phyloP scores from a whole-genome alignment of 2,329 filamentous ascomycete species.

The Ophiosphaerella herpotricha region DNA sequence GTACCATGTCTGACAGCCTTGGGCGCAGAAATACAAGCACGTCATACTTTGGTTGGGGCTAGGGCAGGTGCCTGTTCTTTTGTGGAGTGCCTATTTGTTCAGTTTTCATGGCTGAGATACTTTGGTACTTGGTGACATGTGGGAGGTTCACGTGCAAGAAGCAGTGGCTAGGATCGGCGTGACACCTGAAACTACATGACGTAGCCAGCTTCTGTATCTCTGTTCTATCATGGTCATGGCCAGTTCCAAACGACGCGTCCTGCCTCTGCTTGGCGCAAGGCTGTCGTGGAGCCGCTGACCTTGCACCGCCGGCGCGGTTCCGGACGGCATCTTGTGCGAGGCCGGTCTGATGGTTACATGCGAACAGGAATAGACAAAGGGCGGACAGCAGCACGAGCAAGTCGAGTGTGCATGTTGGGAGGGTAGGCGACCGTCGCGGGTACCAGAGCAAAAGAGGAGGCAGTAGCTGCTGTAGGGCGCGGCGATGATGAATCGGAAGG shows the following conservation, averaged over 20 bases:
- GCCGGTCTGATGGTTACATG: neutral
- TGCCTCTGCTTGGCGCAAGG: conserved; percentile 4
- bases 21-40: neutral
- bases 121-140: neutral
- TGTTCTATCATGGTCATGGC: too few species aligned
- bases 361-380: neutral
- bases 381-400: neutral
- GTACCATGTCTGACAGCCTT: neutral
- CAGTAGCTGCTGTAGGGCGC: too few species aligned
- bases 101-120: too few species aligned
- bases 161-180: neutral
- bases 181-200: neutral
- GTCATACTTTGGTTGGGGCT: too few species aligned
- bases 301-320: neutral
- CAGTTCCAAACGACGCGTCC: neutral
- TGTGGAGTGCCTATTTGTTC: too few species aligned
- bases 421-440: neutral
- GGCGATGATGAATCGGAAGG: neutral
- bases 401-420: neutral
- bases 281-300: conserved; percentile 2
- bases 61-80: neutral
- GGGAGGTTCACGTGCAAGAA: neutral
- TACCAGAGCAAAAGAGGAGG: neutral
- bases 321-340: conserved; percentile 1
- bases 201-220: neutral